phyloP scores from a whole-genome alignment of 805 yeast species.

The Myxozyma neotropica region DNA sequence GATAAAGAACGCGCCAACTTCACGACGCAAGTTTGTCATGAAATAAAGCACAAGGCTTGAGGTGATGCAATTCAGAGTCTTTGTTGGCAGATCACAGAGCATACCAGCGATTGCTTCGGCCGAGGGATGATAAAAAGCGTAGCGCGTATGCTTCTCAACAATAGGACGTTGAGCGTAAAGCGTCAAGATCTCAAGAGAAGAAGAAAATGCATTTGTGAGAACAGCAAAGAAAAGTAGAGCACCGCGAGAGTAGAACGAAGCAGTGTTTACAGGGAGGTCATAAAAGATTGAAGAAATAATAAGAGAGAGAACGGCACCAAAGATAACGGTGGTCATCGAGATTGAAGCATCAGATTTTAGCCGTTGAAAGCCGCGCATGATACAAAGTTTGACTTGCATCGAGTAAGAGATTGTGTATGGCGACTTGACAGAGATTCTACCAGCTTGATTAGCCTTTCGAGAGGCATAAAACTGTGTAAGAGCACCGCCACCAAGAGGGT shows the following conservation, averaged over 20 bases:
- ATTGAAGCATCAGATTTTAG: slow-evolving; percentile 59
- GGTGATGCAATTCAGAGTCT: slow-evolving; percentile 49
- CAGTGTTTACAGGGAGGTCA: slow-evolving; percentile 52
- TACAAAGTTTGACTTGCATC: slow-evolving; percentile 50
- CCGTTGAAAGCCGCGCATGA: slow-evolving; percentile 47
- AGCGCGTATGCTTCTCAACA: slow-evolving; percentile 69
- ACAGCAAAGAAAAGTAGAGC: slow-evolving; percentile 56
- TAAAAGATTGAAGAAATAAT: slow-evolving; percentile 66
- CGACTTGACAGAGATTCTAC: slow-evolving; percentile 46
- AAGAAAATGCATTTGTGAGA: slow-evolving; percentile 50
- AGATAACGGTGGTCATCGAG: slow-evolving; percentile 50
- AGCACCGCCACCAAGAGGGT: slow-evolving; percentile 36
- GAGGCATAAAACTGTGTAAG: slow-evolving; percentile 38
- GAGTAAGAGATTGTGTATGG: slow-evolving; percentile 50
- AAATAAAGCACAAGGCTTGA: slow-evolving; percentile 60
- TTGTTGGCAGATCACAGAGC: slow-evolving; percentile 64
- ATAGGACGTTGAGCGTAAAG: slow-evolving; percentile 57
- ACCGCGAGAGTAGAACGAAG: slow-evolving; percentile 64
- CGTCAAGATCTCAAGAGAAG: slow-evolving; percentile 50
- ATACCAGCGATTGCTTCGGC: slow-evolving; percentile 70
- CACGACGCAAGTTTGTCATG: slow-evolving; percentile 53
- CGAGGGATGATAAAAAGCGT: slow-evolving; percentile 72
- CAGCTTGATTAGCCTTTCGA: slow-evolving; percentile 46
- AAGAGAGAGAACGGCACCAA: slow-evolving; percentile 59
- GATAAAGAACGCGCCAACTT: slow-evolving; percentile 59